phyloP scores from a whole-genome alignment of 2,329 filamentous ascomycete genomes.

The Gaeumannomyces tritici region DNA sequence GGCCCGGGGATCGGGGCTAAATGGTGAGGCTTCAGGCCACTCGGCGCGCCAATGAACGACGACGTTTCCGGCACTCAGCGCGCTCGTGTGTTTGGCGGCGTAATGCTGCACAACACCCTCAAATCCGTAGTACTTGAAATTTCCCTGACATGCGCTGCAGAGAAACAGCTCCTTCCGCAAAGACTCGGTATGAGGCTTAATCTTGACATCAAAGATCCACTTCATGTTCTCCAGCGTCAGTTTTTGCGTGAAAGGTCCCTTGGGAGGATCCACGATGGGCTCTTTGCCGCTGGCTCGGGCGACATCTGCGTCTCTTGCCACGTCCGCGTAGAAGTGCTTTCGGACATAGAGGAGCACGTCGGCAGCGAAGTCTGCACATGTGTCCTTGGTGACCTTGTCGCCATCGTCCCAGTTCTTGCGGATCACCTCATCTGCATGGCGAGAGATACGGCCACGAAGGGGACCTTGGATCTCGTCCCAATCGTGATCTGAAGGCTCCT shows the following conservation, averaged over 20 bases:
- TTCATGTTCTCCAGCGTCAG: conserved; percentile 79
- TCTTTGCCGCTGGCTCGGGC: conserved; percentile 34
- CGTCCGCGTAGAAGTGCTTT: conserved; percentile 53
- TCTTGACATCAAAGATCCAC: conserved; percentile 70
- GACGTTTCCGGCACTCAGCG: conserved; percentile 60
- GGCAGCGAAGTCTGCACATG: conserved; percentile 58
- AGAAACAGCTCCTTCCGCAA: conserved; percentile 65
- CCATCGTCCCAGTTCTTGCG: conserved; percentile 55
- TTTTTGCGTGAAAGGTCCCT: conserved; percentile 47
- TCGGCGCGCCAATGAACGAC: conserved; percentile 73
- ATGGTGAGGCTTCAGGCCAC: conserved; percentile 70
- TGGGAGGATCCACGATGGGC: conserved; percentile 35
- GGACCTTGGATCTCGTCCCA: conserved; percentile 65
- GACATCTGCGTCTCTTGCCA: conserved; percentile 41
- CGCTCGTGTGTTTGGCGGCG: conserved; percentile 68
- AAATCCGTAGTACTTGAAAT: conserved; percentile 61
- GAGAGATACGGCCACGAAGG: conserved; percentile 53
- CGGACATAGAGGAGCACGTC: conserved; percentile 61
- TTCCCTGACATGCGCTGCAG: conserved; percentile 59
- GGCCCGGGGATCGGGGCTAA: conserved; percentile 49
- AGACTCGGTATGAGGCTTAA: conserved; percentile 59
- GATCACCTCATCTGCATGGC: conserved; percentile 63
- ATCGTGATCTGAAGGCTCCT: conserved; percentile 54
- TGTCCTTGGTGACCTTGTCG: conserved; percentile 52
- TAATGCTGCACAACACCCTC: conserved; percentile 77